Conservation (phyloP, 164 flowering plant genomes). For the Cinnamomum chago region DNA sequence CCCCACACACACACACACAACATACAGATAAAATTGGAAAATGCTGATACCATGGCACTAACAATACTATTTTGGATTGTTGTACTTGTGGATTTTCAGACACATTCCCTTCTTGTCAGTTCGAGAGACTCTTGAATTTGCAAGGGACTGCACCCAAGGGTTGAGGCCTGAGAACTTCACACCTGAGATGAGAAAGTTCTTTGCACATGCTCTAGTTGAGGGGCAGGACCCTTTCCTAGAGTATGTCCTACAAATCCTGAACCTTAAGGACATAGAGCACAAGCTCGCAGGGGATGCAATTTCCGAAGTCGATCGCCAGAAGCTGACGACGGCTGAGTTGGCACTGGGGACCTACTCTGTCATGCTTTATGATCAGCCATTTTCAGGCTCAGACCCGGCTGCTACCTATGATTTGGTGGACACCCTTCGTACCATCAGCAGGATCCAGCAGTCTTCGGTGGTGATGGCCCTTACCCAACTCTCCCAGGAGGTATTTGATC, state of each 20-base stretch:
- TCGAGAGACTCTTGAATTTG: conserved; percentile 32
- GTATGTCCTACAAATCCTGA: conserved; percentile 22
- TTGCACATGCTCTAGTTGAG: conserved; percentile 34
- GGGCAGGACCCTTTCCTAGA: conserved; percentile 36
- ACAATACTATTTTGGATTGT: not conserved
- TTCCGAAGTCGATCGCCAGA: conserved; percentile 25
- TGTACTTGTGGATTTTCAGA: conserved; percentile 8
- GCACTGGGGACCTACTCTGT: conserved; percentile 30
- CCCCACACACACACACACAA: too few relatives aligned
- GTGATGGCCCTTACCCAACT: conserved; percentile 28
- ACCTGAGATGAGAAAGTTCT: conserved; percentile 35
- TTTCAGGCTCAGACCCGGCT: conserved; percentile 22
- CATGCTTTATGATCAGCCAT: conserved; percentile 32
- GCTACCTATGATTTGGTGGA: conserved; percentile 27
- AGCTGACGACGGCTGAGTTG: conserved; percentile 28
- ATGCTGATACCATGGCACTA: not conserved
- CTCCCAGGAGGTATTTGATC: conserved; percentile 24
- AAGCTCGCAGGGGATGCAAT: conserved; percentile 24
- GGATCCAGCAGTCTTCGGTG: conserved; percentile 31
- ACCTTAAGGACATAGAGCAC: conserved; percentile 23
- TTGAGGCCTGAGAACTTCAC: conserved; percentile 31
- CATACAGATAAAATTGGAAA: too few relatives aligned
- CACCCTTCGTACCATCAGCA: conserved; percentile 22
- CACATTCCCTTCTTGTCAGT: conserved; percentile 27
- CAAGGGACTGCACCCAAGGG: conserved; percentile 34